Percentiles rank a stretch among this genome's conserved stretches.
phyloP scores from a whole-genome alignment of 441 rosid genomes.

The Populus hybrid region DNA sequence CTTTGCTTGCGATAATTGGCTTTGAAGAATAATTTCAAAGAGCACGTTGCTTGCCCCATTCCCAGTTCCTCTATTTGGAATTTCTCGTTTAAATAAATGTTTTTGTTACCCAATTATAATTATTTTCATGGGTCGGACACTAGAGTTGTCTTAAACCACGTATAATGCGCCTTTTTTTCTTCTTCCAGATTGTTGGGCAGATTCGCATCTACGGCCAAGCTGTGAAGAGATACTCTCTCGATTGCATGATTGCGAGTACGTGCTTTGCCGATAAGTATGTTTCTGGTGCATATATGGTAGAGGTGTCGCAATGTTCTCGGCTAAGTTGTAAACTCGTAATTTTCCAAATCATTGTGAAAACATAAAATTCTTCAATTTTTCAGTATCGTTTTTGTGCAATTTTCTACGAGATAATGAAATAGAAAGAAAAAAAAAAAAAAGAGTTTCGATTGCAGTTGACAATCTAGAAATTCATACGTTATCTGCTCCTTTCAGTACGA shows the following conservation, averaged over 20 bases:
- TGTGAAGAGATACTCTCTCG: conserved; percentile 82
- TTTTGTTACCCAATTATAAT: not conserved
- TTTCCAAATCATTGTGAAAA: conserved; percentile 38
- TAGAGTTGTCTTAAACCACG: not conserved
- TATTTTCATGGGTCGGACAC: not conserved
- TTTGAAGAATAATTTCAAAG: not conserved
- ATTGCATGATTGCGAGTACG: conserved; percentile 79
- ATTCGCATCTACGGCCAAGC: conserved; percentile 75
- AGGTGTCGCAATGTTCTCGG: conserved; percentile 43
- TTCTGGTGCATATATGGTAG: conserved; percentile 44
- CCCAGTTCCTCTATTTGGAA: not conserved
- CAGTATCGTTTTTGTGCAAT: conserved; percentile 9
- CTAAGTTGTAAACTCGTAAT: conserved; percentile 35
- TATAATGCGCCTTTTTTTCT: not conserved
- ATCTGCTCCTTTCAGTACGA: not conserved
- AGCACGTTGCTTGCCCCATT: not conserved
- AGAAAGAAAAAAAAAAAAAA: not conserved
- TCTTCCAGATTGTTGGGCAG: conserved; percentile 90
- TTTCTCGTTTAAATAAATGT: not conserved
- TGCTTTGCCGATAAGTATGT: conserved; percentile 45
- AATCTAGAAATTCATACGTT: not conserved
- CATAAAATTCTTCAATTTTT: conserved; percentile 20
- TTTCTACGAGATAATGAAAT: not conserved
- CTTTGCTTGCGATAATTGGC: not conserved
- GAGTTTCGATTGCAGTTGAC: not conserved